phyloP scores from a whole-genome alignment of 345 rosid genomes.

The Carallia pectinifolia region DNA sequence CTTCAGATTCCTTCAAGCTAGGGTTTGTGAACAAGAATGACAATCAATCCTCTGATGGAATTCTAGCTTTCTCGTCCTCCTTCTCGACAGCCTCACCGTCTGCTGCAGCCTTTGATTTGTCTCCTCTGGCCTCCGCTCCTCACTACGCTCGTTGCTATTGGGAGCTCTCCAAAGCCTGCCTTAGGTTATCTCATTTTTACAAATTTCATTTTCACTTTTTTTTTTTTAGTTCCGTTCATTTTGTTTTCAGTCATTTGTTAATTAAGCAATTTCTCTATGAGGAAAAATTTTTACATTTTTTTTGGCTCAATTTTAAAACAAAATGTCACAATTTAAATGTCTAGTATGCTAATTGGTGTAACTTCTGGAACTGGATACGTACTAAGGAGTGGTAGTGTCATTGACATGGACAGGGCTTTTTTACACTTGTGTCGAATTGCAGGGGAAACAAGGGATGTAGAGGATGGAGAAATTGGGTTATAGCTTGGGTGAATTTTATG shows the following conservation, averaged over 20 bases:
- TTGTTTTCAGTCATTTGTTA: too few species aligned
- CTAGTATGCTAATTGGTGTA: too few species aligned
- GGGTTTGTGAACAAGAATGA: conserved; percentile 24
- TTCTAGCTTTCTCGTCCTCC: conserved; percentile 28
- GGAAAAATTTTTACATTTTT: too few species aligned
- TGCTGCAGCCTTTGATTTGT: conserved; percentile 22
- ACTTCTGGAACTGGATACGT: too few species aligned
- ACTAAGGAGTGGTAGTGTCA: too few species aligned
- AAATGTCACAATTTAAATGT: too few species aligned
- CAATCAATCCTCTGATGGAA: conserved; percentile 32
- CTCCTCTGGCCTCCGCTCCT: conserved; percentile 34
- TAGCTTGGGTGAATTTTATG: conserved; percentile 61
- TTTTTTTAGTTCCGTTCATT: too few species aligned
- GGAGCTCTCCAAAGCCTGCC: conserved; percentile 77
- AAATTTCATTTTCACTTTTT: too few species aligned
- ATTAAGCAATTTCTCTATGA: too few species aligned
- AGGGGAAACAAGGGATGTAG: conserved; percentile 61
- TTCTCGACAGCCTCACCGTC: not conserved
- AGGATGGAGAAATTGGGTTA: conserved; percentile 77
- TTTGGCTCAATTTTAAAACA: too few species aligned
- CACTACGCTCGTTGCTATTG: conserved; percentile 76
- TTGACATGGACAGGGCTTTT: too few species aligned
- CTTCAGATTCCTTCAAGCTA: conserved; percentile 23
- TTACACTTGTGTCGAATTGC: conserved; percentile 41
- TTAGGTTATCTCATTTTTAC: too few species aligned